These are phyloP conservation scores for Echites panduratus DNA, from an alignment of 257 asterid genomes.

Conservation along the genomic window DNA sequence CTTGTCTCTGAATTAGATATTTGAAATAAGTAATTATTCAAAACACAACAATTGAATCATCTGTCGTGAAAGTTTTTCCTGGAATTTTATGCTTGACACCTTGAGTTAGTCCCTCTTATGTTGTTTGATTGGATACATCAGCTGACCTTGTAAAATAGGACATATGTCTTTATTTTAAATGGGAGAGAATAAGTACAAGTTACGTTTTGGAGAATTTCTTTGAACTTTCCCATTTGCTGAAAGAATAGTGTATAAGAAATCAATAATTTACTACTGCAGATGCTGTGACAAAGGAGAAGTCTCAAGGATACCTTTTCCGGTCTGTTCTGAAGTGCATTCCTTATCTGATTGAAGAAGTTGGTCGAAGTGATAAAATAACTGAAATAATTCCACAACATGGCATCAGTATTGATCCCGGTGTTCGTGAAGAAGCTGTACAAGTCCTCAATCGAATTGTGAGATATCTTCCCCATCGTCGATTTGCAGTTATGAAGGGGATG, in stretches of 20 bases:
- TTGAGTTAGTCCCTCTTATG: neutral
- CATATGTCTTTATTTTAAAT: neutral
- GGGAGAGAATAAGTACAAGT: slow-evolving; percentile 4
- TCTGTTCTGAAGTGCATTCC: slow-evolving; percentile 98
- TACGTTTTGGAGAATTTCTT: neutral
- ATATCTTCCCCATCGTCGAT: slow-evolving; percentile 94
- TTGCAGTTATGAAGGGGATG: slow-evolving; percentile 98
- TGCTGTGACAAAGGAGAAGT: slow-evolving; percentile 88
- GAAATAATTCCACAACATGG: slow-evolving; percentile 99
- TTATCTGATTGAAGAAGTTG: slow-evolving; percentile 97
- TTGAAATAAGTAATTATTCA: neutral
- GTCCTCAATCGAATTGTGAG: slow-evolving; percentile 90
- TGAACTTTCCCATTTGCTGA: neutral
- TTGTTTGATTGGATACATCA: neutral
- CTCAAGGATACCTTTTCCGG: slow-evolving; percentile 96
- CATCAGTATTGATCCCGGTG: slow-evolving; percentile 98
- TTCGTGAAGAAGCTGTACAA: slow-evolving; percentile 97
- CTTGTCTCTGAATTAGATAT: neutral
- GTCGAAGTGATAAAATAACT: slow-evolving; percentile 90
- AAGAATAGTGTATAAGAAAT: neutral
- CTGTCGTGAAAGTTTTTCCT: neutral
- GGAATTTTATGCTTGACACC: neutral
- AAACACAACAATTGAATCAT: neutral
- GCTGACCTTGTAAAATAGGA: neutral
- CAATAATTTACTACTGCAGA: slow-evolving; percentile 45